Conservation (phyloP, 208 protist species). For the Leishmania mexicana region DNA sequence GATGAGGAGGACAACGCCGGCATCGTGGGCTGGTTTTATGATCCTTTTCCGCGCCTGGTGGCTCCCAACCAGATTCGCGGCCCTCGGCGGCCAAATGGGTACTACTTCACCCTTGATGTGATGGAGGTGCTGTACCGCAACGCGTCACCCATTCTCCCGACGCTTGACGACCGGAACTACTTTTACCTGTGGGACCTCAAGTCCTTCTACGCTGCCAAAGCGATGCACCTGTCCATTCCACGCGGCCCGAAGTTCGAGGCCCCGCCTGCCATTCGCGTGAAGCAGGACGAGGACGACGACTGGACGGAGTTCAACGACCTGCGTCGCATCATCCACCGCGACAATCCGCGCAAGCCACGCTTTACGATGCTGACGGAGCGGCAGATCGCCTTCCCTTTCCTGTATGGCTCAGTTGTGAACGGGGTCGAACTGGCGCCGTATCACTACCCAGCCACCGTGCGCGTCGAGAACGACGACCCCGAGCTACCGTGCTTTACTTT, state of each 20-base stretch:
- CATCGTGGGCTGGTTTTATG: conserved; percentile 99
- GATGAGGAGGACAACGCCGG: conserved; percentile 98
- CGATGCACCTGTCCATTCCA: conserved; percentile 99
- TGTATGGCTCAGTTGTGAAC: conserved; percentile 98
- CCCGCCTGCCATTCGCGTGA: conserved; percentile 43
- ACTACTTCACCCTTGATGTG: conserved; percentile 93
- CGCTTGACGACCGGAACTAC: conserved; percentile 99
- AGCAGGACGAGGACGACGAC: conserved; percentile 96
- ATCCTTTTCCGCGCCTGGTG: conserved; percentile 95
- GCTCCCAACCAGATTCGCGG: conserved; percentile 92
- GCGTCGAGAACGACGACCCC: conserved; percentile 96
- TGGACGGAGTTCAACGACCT: conserved; percentile 99
- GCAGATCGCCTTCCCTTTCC: conserved; percentile 99
- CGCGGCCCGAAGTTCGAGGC: conserved; percentile 98
- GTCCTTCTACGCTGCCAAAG: conserved; percentile 99
- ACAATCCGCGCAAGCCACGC: conserved; percentile 88
- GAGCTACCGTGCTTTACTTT: conserved; percentile 99
- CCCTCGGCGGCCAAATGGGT: conserved; percentile 76
- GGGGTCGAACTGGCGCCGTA: conserved; percentile 94
- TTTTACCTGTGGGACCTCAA: conserved; percentile 99
- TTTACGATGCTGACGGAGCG: conserved; percentile 99
- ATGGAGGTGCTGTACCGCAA: conserved; percentile 94
- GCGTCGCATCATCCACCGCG: conserved; percentile 99
- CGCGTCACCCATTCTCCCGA: conserved; percentile 96
- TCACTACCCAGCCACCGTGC: conserved; percentile 93